A percentile compares a stretch with the other conserved stretches of the same genome.
These are phyloP conservation scores for Pseudozyma hubeiensis DNA, from an alignment of 1,284 basidiomycete genomes.

Conservation along the genomic window DNA sequence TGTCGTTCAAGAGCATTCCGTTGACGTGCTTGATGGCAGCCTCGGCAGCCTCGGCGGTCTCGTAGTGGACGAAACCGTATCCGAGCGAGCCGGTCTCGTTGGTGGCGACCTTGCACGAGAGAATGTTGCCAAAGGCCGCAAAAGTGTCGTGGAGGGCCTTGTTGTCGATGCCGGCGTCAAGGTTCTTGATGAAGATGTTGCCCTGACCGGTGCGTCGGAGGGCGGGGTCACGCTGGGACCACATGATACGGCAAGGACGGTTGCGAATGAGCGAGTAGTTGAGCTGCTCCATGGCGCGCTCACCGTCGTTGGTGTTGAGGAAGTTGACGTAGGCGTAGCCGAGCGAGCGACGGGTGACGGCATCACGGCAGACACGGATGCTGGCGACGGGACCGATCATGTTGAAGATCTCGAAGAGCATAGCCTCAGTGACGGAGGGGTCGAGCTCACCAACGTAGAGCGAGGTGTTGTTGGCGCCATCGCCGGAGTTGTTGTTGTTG, in stretches of 20 bases:
- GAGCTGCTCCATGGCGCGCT: conserved; percentile 98
- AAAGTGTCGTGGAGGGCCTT: conserved; percentile 99
- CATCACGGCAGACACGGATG: conserved; percentile 99
- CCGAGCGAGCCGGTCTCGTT: conserved; percentile 66
- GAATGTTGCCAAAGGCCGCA: conserved; percentile 96
- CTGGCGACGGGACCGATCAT: conserved; percentile 99
- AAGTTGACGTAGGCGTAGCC: conserved; percentile 99
- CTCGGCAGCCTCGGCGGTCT: conserved; percentile 95
- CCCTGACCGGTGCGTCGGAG: conserved; percentile 99
- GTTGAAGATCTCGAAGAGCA: conserved; percentile 99
- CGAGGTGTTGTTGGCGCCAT: conserved; percentile 73
- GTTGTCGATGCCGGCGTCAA: conserved; percentile 98
- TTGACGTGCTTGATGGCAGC: conserved; percentile 94
- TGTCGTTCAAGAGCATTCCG: conserved; percentile 97
- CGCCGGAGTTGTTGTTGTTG: conserved; percentile 32
- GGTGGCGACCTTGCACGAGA: conserved; percentile 97
- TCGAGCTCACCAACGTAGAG: conserved; percentile 99
- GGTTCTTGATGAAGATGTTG: conserved; percentile 99
- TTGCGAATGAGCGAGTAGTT: conserved; percentile 99
- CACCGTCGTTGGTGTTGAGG: conserved; percentile 94
- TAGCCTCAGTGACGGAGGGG: conserved; percentile 96
- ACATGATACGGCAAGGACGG: conserved; percentile 99
- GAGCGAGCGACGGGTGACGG: conserved; percentile 98
- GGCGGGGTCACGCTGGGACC: conserved; percentile 99
- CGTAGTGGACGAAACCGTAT: conserved; percentile 99